phyloP scores from a whole-genome alignment of 2,329 filamentous ascomycete species.

The Cadophora sp. region DNA sequence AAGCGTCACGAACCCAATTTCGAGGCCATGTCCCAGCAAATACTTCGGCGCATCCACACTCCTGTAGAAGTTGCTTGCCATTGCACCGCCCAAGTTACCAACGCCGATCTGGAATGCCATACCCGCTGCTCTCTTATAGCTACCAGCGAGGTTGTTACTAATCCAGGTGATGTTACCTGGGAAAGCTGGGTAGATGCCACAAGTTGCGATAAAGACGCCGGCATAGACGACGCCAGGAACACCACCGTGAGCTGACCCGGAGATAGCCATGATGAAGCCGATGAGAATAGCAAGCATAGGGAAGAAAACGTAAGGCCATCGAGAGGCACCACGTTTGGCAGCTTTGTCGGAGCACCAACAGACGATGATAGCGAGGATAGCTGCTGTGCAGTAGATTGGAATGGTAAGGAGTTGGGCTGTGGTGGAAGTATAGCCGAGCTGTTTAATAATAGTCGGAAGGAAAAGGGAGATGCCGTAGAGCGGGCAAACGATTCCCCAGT shows the following conservation, averaged over 20 bases:
- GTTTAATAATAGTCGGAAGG: constrained; percentile 50
- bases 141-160: constrained; percentile 62
- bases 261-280: constrained; percentile 61
- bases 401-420: constrained; percentile 53
- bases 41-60: constrained; percentile 56
- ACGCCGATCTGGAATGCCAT: constrained; percentile 70
- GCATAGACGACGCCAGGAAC: constrained; percentile 53
- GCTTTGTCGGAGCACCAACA: constrained; percentile 21
- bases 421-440: constrained; percentile 61
- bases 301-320: constrained; percentile 62
- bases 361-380: constrained; percentile 59
- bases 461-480: constrained; percentile 50
- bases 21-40: constrained; percentile 57
- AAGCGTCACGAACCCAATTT: constrained; percentile 55
- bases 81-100: constrained; percentile 66
- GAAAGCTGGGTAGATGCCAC: constrained; percentile 54
- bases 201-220: constrained; percentile 52
- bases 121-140: constrained; percentile 62
- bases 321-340: constrained; percentile 25
- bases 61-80: constrained; percentile 77
- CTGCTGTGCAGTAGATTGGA: constrained; percentile 67
- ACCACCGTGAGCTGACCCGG: constrained; percentile 39
- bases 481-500: constrained; percentile 65
- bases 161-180: constrained; percentile 60
- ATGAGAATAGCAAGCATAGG: constrained; percentile 60